phyloP scores from a whole-genome alignment of 2,329 filamentous ascomycete species.

The Claviceps fusiformis region DNA sequence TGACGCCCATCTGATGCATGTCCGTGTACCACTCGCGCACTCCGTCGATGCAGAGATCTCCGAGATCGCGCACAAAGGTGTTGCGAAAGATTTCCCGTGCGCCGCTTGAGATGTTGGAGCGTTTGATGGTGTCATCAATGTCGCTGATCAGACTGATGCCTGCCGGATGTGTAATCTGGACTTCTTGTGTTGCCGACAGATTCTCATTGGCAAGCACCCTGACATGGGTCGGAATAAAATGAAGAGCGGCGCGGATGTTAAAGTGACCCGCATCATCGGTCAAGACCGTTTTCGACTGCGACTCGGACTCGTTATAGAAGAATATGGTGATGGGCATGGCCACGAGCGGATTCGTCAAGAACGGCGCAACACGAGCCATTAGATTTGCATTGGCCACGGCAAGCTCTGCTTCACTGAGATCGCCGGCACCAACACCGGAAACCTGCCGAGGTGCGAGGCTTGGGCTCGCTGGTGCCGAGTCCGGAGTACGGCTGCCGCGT shows the following conservation, averaged over 20 bases:
- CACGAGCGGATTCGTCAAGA: constrained; percentile 71
- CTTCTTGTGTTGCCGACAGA: constrained; percentile 65
- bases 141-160: constrained; percentile 93
- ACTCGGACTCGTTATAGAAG: constrained; percentile 79
- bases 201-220: constrained; percentile 76
- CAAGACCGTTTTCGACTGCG: constrained; percentile 68
- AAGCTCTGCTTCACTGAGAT: constrained; percentile 66
- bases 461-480: constrained; percentile 31
- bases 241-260: constrained; percentile 60
- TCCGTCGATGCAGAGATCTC: constrained; percentile 70
- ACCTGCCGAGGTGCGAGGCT: constrained; percentile 23
- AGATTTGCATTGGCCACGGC: constrained; percentile 71
- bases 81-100: constrained; percentile 93
- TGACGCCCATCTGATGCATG: constrained; percentile 67
- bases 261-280: constrained; percentile 92
- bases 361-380: constrained; percentile 76
- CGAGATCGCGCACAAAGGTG: constrained; percentile 78
- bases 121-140: constrained; percentile 95
- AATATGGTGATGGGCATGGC: constrained; percentile 76
- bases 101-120: constrained; percentile 77
- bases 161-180: constrained; percentile 60
- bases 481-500: constrained; percentile 22
- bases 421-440: constrained; percentile 25
- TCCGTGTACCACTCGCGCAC: constrained; percentile 80
- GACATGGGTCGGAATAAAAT: constrained; percentile 84